These are phyloP conservation scores for Oleoguttula mirabilis DNA, from an alignment of 495 filamentous ascomycete genomes.

Conservation along the genomic window DNA sequence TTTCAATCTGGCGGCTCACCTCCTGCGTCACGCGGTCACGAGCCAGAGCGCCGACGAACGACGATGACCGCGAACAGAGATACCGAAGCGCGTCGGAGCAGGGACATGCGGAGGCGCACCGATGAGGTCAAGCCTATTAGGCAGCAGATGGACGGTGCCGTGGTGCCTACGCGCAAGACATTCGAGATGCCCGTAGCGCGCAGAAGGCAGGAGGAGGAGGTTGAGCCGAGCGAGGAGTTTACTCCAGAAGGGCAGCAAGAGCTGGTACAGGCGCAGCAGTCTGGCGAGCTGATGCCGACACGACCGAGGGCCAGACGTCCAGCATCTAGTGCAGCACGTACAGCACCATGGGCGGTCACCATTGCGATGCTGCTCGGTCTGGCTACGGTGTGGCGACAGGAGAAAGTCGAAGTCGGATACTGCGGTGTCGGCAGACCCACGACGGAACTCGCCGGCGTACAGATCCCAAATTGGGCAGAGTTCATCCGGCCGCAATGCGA, in stretches of 20 bases:
- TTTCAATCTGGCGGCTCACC: conserved; percentile 77
- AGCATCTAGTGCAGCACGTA: conserved; percentile 24
- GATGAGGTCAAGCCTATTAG: conserved; percentile 23
- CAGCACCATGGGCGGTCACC: conserved; percentile 55
- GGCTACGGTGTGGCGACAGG: conserved; percentile 74
- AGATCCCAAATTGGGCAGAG: conserved; percentile 44
- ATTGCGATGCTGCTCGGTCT: conserved; percentile 57
- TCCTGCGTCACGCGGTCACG: conserved; percentile 28
- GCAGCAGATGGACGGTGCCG: conserved; percentile 26
- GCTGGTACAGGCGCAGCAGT: conserved; percentile 33
- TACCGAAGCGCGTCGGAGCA: conserved; percentile 37
- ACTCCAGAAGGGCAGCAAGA: conserved; percentile 81
- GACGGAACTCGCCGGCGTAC: conserved; percentile 26
- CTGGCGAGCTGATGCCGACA: conserved; percentile 19
- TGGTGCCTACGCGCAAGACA: conserved; percentile 32
- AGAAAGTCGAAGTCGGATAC: conserved; percentile 89
- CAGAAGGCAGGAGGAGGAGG: conserved; percentile 37
- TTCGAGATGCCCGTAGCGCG: conserved; percentile 31
- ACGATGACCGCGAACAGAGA: conserved; percentile 22
- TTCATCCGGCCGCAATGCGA: conserved; percentile 72
- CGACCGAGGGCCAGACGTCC: conserved; percentile 22
- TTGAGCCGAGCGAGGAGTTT: conserved; percentile 59
- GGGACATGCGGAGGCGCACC: conserved; percentile 33
- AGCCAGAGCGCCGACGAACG: conserved; percentile 35
- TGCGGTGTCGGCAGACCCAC: conserved; percentile 68